Percentiles rank a stretch among this genome's conserved stretches.
phyloP scores from a whole-genome alignment of 805 yeast genomes.

The Ogataea minuta region DNA sequence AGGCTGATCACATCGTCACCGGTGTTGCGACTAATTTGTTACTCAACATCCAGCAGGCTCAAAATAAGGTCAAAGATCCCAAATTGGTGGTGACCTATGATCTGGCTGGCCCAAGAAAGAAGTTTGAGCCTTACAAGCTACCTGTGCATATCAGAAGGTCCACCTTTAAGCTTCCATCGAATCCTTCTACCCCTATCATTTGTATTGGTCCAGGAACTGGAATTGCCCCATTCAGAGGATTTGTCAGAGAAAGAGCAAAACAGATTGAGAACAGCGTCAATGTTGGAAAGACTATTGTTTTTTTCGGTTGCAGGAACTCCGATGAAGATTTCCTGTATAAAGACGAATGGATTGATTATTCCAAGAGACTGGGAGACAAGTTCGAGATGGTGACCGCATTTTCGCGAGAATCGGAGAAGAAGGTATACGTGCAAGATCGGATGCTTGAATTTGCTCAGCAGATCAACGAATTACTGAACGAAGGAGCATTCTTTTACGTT shows the following conservation, averaged over 20 bases:
- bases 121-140: constrained; percentile 52
- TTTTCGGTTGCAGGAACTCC: constrained; percentile 85
- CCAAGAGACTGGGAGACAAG: constrained; percentile 54
- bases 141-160: constrained; percentile 96
- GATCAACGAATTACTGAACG: constrained; percentile 51
- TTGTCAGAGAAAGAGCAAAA: constrained; percentile 79
- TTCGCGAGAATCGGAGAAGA: constrained; percentile 67
- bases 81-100: constrained; percentile 59
- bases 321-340: constrained; percentile 79
- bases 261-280: constrained; percentile 45
- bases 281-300: constrained; percentile 72
- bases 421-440: constrained; percentile 84
- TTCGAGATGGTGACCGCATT: constrained; percentile 82
- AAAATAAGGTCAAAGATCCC: constrained; percentile 43
- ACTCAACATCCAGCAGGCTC: constrained; percentile 61
- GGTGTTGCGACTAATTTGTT: constrained; percentile 93
- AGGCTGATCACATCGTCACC: constrained; percentile 43
- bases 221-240: constrained; percentile 97
- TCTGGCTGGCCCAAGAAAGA: constrained; percentile 78
- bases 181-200: constrained; percentile 78
- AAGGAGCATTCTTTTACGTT: constrained; percentile 87
- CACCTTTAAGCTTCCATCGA: constrained; percentile 87
- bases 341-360: constrained; percentile 84
- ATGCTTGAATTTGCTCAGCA: constrained; percentile 52
- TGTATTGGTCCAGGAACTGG: constrained; percentile 99